Evolutionary conservation across 1,284 basidiomycete genomes (phyloP).

Genomic region (Sporisorium reilianum): DNA sequence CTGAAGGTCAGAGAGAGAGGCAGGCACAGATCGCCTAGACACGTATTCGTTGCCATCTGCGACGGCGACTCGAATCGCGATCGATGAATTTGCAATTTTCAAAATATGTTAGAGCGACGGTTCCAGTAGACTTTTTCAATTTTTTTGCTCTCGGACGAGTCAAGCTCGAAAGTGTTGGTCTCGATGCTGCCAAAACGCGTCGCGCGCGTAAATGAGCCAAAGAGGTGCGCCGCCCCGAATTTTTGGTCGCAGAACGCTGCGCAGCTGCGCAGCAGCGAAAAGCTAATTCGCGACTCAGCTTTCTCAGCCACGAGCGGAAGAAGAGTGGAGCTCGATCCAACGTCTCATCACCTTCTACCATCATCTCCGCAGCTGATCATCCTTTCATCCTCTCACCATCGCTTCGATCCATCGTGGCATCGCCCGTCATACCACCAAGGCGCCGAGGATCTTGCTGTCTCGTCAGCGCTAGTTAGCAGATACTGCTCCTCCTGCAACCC

Average conservation of each 20-base stretch:
- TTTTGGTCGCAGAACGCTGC: slow-evolving; percentile 11
- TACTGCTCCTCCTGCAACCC: neutral
- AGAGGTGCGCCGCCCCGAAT: slow-evolving; percentile 16
- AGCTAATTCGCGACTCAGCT: slow-evolving; percentile 37
- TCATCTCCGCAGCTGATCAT: slow-evolving; percentile 1
- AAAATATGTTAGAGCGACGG: neutral
- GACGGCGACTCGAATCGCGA: too few species aligned
- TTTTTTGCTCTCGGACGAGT: slow-evolving; percentile 19
- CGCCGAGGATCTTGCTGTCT: neutral
- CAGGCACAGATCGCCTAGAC: too few species aligned
- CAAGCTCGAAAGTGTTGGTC: slow-evolving; percentile 34
- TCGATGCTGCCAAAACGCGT: slow-evolving; percentile 30
- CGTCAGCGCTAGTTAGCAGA: neutral
- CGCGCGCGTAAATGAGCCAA: slow-evolving; percentile 53
- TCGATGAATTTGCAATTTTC: too few species aligned
- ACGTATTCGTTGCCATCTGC: too few species aligned
- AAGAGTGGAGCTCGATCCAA: slow-evolving; percentile 24
- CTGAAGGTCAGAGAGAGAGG: too few species aligned
- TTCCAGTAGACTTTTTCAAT: neutral
- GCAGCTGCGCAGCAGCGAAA: slow-evolving; percentile 23
- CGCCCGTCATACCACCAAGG: neutral
- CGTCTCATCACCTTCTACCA: neutral
- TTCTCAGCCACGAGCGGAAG: slow-evolving; percentile 12
- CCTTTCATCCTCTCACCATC: neutral
- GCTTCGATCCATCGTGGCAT: neutral